These are phyloP conservation scores for Fusarium foetens DNA, from an alignment of 2,329 filamentous ascomycete species.

Conservation along the genomic window DNA sequence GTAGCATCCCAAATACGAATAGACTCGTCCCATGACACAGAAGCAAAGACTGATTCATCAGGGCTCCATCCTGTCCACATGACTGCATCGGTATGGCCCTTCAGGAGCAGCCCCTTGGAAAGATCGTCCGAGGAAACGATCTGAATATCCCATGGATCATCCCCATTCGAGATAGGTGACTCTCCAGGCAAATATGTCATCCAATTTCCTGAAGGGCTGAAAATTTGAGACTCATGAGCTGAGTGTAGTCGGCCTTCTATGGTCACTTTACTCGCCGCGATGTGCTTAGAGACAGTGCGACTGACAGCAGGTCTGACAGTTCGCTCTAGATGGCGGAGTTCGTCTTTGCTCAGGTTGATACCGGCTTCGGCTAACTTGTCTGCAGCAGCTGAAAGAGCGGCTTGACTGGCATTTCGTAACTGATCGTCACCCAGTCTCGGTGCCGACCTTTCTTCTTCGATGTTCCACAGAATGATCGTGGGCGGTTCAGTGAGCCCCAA, in stretches of 20 bases:
- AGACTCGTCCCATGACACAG: slow-evolving; percentile 12
- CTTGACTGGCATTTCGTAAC: not conserved
- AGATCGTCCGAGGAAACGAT: not conserved
- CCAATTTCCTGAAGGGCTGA: slow-evolving; percentile 14
- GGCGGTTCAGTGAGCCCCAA: not conserved
- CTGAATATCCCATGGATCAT: slow-evolving; percentile 4
- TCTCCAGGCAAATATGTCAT: slow-evolving; percentile 6
- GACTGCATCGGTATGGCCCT: slow-evolving; percentile 11
- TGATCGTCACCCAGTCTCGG: not conserved
- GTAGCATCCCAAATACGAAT: slow-evolving; percentile 25
- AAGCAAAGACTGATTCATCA: slow-evolving; percentile 21
- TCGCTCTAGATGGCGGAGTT: not conserved
- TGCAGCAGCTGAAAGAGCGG: not conserved
- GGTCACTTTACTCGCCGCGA: not conserved
- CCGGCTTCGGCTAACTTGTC: not conserved
- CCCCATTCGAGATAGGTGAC: not conserved
- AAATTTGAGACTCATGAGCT: not conserved
- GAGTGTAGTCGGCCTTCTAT: slow-evolving; percentile 1
- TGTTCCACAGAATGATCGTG: slow-evolving; percentile 19
- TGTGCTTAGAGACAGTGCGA: not conserved
- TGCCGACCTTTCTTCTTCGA: not conserved
- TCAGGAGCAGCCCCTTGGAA: not conserved
- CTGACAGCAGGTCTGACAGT: not conserved
- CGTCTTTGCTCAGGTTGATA: not conserved
- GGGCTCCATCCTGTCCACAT: slow-evolving; percentile 27